These are phyloP conservation scores for Shiraia bambusicola DNA, from an alignment of 2,329 filamentous ascomycete species.

Conservation along the genomic window DNA sequence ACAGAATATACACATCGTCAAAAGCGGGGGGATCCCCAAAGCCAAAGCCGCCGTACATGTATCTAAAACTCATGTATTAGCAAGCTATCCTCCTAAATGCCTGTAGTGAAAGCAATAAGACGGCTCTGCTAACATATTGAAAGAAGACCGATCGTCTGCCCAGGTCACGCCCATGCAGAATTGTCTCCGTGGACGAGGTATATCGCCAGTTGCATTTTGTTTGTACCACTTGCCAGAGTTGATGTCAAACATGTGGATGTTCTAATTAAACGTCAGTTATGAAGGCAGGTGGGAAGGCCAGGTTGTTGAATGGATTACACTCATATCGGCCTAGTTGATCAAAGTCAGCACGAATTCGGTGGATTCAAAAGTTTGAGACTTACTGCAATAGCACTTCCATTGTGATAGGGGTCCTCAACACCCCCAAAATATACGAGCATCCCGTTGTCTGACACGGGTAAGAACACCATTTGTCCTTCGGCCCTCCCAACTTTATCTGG, in stretches of 20 bases:
- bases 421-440: slow-evolving; percentile 65
- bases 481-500: slow-evolving; percentile 57
- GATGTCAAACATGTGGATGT: slow-evolving; percentile 63
- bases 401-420: slow-evolving; percentile 50
- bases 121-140: slow-evolving; percentile 58
- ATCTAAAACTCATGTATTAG: slow-evolving; percentile 44
- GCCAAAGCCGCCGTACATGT: slow-evolving; percentile 61
- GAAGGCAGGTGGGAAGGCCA: background rate
- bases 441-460: slow-evolving; percentile 61
- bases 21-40: slow-evolving; percentile 55
- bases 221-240: slow-evolving; percentile 61
- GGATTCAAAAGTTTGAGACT: slow-evolving; percentile 3
- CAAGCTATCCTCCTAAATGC: background rate
- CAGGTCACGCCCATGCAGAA: slow-evolving; percentile 65
- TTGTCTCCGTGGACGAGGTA: slow-evolving; percentile 56
- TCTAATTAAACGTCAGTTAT: slow-evolving; percentile 28
- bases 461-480: slow-evolving; percentile 61
- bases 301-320: slow-evolving; percentile 18
- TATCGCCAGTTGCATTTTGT: slow-evolving; percentile 57
- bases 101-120: background rate
- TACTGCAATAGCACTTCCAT: slow-evolving; percentile 49
- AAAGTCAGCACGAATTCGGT: slow-evolving; percentile 1
- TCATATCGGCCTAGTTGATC: slow-evolving; percentile 37
- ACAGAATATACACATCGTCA: slow-evolving; percentile 64
- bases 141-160: slow-evolving; percentile 61